These are phyloP conservation scores for Carpinus viminea DNA, from an alignment of 306 rosid species.

Conservation along the genomic window DNA sequence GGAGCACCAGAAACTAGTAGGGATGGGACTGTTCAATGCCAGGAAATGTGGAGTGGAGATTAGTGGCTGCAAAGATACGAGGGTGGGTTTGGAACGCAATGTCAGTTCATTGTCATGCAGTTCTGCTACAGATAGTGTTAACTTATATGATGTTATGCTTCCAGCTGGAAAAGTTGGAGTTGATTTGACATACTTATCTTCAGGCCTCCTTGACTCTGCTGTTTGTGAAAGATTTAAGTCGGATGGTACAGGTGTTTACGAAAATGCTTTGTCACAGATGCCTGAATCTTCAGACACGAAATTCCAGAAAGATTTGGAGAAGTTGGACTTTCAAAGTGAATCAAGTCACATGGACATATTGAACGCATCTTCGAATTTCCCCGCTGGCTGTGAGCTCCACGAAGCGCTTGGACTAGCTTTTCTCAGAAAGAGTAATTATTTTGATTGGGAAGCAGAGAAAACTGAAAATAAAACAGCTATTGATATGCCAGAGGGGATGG, in stretches of 20 bases:
- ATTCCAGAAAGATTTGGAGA: conserved; percentile 38
- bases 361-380: conserved; percentile 56
- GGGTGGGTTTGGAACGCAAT: conserved; percentile 33
- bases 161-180: conserved; percentile 44
- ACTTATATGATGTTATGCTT: conserved; percentile 26
- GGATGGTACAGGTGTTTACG: conserved; percentile 31
- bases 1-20: conserved; percentile 47
- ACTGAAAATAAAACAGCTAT: conserved; percentile 44
- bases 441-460: conserved; percentile 46
- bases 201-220: conserved; percentile 44
- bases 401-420: conserved; percentile 95
- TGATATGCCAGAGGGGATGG: conserved; percentile 52
- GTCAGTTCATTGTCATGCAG: conserved; percentile 29
- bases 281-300: conserved; percentile 44
- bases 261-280: conserved; percentile 34
- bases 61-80: conserved; percentile 52
- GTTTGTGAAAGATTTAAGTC: conserved; percentile 44
- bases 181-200: conserved; percentile 52
- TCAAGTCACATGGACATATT: conserved; percentile 41
- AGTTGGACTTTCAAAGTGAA: conserved; percentile 38
- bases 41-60: conserved; percentile 47
- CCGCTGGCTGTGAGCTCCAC: conserved; percentile 94
- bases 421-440: conserved; percentile 48
- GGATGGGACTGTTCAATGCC: conserved; percentile 36
- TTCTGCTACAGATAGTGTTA: conserved; percentile 28